Conservation (phyloP, 352 stramenopile genomes). For the Poterioochromonas sp. region DNA sequence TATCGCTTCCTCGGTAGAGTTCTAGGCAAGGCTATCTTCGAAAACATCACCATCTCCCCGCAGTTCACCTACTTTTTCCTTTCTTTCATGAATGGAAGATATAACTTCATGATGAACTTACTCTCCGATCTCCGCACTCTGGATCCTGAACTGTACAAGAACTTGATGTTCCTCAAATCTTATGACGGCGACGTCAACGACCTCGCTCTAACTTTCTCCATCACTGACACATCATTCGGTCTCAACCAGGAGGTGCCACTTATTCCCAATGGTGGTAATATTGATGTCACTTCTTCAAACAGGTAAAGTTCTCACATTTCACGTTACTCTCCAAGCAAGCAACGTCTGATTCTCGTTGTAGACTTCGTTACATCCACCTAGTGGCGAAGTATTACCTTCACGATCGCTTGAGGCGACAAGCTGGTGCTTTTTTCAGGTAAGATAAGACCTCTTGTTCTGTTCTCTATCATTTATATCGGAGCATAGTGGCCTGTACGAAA, state of each 20-base stretch:
- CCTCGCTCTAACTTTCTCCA: constrained; percentile 61
- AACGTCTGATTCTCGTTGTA: background rate
- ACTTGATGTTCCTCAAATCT: constrained; percentile 88
- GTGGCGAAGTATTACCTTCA: constrained; percentile 90
- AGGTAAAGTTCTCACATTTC: constrained; percentile 52
- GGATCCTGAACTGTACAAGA: constrained; percentile 86
- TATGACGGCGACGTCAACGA: constrained; percentile 83
- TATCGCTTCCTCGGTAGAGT: constrained; percentile 89
- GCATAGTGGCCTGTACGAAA: constrained; percentile 73
- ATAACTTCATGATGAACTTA: constrained; percentile 74
- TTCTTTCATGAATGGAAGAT: constrained; percentile 60
- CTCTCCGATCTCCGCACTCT: constrained; percentile 81
- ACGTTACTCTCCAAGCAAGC: too few relatives aligned
- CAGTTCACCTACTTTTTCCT: constrained; percentile 93
- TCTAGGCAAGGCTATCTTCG: constrained; percentile 61
- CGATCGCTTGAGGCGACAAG: constrained; percentile 58
- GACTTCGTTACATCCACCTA: constrained; percentile 76
- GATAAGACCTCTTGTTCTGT: too few relatives aligned
- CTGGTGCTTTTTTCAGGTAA: constrained; percentile 34
- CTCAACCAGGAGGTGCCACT: constrained; percentile 61
- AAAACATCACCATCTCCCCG: constrained; percentile 68
- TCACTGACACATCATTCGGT: background rate
- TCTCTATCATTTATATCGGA: too few relatives aligned
- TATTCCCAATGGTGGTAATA: constrained; percentile 54
- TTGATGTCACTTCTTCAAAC: constrained; percentile 72